phyloP scores from a whole-genome alignment of 192 early-diverging fungal genomes.

The Pilaira anomala region DNA sequence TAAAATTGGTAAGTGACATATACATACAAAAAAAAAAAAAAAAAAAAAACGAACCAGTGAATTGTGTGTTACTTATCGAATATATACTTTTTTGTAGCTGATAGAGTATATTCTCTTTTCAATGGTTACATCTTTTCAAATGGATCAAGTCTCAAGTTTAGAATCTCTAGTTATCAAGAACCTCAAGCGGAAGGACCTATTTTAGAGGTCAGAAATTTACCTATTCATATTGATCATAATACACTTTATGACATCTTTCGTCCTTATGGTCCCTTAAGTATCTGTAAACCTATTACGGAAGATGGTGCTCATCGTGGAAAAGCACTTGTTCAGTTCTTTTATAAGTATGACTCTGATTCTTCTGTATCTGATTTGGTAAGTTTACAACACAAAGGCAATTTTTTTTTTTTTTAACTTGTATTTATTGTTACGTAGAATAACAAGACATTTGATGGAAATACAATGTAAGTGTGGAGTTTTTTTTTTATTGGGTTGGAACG shows the following conservation, averaged over 20 bases:
- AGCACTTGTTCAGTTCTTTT: conserved; percentile 39
- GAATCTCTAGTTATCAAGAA: conserved; percentile 22
- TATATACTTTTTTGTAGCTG: conserved; percentile 23
- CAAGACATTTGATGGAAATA: conserved; percentile 16
- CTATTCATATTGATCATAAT: conserved; percentile 22
- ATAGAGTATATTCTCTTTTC: conserved; percentile 38
- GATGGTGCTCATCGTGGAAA: conserved; percentile 23
- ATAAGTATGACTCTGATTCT: conserved; percentile 24
- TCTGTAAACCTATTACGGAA: conserved; percentile 27
- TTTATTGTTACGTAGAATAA: conserved; percentile 6
- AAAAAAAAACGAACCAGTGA: no score
- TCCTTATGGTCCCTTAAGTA: conserved; percentile 37
- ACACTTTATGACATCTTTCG: conserved; percentile 33
- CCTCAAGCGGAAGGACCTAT: conserved; percentile 24
- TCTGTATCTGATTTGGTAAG: conserved; percentile 32
- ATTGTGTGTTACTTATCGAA: no score
- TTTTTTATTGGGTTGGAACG: conserved; percentile 4
- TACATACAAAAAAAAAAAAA: not conserved
- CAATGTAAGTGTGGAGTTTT: conserved; percentile 16
- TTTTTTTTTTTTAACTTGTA: conserved; percentile 6
- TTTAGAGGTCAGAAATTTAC: conserved; percentile 34
- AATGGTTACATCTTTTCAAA: conserved; percentile 26
- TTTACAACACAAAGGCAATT: not conserved
- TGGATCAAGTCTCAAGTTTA: conserved; percentile 21
- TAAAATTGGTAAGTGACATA: conserved; percentile 12